Conservation (phyloP, 495 filamentous ascomycete species). For the Tetracladium marchalianum region DNA sequence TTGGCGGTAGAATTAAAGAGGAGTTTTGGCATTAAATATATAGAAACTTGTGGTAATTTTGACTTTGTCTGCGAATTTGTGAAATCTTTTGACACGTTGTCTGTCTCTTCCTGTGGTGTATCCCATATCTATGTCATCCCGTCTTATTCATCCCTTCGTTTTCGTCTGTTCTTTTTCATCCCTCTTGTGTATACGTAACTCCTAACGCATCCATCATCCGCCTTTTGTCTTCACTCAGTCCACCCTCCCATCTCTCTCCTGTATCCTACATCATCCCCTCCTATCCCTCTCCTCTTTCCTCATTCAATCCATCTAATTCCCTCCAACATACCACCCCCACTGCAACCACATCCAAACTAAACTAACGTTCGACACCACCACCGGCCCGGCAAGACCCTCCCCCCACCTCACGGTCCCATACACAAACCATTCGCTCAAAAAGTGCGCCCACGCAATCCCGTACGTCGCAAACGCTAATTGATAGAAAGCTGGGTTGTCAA, state of each 20-base stretch:
- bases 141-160: too few relatives aligned
- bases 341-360: conserved; percentile 76
- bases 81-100: too few relatives aligned
- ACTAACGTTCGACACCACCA: conserved; percentile 59
- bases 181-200: too few relatives aligned
- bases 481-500: conserved; percentile 59
- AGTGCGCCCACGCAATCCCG: conserved; percentile 69
- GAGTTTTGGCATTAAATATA: too few relatives aligned
- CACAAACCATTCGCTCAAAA: conserved; percentile 67
- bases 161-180: too few relatives aligned
- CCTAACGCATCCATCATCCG: too few relatives aligned
- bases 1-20: background rate
- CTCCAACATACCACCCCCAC: conserved; percentile 50
- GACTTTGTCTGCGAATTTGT: too few relatives aligned
- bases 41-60: too few relatives aligned
- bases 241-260: background rate
- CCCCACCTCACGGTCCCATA: conserved; percentile 64
- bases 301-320: background rate
- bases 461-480: conserved; percentile 74
- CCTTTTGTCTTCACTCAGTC: background rate
- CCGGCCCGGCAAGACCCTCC: conserved; percentile 57
- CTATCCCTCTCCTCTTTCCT: background rate
- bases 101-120: too few relatives aligned
- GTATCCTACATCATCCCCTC: background rate
- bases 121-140: background rate